Percentiles rank a stretch among this genome's conserved stretches.
These are phyloP conservation scores for Xylariaceae sp. DNA, from an alignment of 2,329 filamentous ascomycete species.

Conservation along the genomic window DNA sequence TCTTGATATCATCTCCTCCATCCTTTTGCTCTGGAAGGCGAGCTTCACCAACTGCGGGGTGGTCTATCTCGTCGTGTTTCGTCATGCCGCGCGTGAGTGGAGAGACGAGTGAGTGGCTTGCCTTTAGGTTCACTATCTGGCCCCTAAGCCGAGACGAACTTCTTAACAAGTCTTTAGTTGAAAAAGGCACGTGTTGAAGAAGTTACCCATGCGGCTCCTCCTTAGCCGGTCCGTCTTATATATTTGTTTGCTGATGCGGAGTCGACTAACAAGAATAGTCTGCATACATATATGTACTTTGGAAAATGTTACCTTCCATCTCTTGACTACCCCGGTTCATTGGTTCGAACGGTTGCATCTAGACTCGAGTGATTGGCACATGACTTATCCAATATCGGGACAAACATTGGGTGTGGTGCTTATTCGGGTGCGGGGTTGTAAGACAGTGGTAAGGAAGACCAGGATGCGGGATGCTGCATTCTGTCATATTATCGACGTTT, in stretches of 20 bases:
- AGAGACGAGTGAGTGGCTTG: too few relatives aligned
- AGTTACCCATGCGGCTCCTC: too few relatives aligned
- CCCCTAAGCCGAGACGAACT: too few relatives aligned
- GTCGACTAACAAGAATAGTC: background rate
- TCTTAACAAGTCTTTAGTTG: too few relatives aligned
- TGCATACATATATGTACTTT: background rate
- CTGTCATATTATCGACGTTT: too few relatives aligned
- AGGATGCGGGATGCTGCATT: too few relatives aligned
- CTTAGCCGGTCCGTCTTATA: too few relatives aligned
- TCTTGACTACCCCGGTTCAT: background rate
- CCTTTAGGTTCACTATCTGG: too few relatives aligned
- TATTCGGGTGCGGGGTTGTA: constrained; percentile 19
- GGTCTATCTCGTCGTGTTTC: constrained; percentile 17
- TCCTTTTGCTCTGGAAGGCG: background rate
- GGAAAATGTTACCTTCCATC: background rate
- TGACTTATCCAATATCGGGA: background rate
- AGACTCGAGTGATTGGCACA: constrained; percentile 10
- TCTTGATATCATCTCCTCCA: constrained; percentile 22
- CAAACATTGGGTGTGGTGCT: background rate
- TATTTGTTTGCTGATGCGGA: too few relatives aligned
- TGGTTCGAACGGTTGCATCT: constrained; percentile 8
- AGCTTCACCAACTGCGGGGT: constrained; percentile 8
- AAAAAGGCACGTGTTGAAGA: too few relatives aligned
- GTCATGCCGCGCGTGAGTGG: background rate
- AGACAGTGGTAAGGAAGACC: too few relatives aligned